These are phyloP conservation scores for Tetrastigma voinierianum DNA, from an alignment of 164 flowering plant genomes.

Conservation along the genomic window DNA sequence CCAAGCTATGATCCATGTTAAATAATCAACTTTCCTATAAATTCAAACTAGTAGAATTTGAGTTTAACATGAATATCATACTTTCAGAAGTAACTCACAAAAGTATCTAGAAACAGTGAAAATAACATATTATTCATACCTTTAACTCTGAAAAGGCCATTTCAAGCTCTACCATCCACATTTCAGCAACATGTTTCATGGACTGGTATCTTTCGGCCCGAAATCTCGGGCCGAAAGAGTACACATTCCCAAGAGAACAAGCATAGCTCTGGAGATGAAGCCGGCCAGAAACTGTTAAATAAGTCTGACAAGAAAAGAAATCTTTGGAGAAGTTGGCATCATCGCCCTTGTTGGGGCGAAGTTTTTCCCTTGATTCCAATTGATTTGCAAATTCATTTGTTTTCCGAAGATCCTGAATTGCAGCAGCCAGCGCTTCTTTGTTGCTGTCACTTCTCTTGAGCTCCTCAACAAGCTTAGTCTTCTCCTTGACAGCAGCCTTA, in stretches of 20 bases:
- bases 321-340: conserved; percentile 36
- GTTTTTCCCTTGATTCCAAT: conserved; percentile 58
- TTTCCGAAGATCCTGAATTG: conserved; percentile 69
- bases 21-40: no score
- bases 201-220: conserved; percentile 45
- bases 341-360: conserved; percentile 20
- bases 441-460: conserved; percentile 80
- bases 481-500: conserved; percentile 64
- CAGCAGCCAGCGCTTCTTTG: conserved; percentile 66
- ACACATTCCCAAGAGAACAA: conserved; percentile 85
- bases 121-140: conserved; percentile 34
- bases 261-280: conserved; percentile 91
- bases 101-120: no score
- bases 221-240: conserved; percentile 87
- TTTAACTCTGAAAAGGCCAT: conserved; percentile 81
- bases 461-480: conserved; percentile 55
- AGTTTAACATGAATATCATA: no score
- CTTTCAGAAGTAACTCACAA: no score
- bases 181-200: conserved; percentile 58
- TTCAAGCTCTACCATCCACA: conserved; percentile 80
- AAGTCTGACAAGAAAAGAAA: conserved; percentile 53
- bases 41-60: no score
- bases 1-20: no score
- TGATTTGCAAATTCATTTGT: conserved; percentile 53
- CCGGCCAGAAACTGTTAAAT: conserved; percentile 58